Evolutionary conservation across 768 basidiomycete genomes (phyloP), one percentile per base, ranked within the genome.

Genomic region (Sistotremastrum suecicum): DNA sequence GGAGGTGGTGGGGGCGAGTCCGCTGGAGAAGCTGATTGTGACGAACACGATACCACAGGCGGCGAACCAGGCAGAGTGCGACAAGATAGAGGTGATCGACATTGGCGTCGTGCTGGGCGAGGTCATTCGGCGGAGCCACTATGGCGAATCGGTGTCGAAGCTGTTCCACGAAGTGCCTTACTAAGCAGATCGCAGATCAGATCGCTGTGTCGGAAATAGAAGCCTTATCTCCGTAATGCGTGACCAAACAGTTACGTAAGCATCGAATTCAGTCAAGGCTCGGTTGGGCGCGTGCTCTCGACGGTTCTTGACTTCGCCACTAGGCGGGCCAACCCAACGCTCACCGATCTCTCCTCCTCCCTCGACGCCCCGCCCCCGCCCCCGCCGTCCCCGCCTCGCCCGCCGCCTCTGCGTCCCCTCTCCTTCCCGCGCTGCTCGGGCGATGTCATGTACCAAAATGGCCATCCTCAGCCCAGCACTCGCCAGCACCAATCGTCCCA

Each of bases 1-100:
- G 54, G 69, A 76, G 60, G 67, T 70, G 5, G 74, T 99, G 35
- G 69, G 73, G 55, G 70, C 69, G 54, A 84, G 85, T 48, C 73
- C 74, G 45, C 71, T 99, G 58, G 83, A 89, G 66, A 90, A 94
- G 70, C 66, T 99, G 60, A 89, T 98, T 47, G 94, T 99, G 58
- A 98, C 95, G 58, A 99, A 99, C 68, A 95, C 92, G 62, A 76
- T 98, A 37, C 95, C 95, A 45, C 95, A 98, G 63, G 58, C 71
- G 43, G 78, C 68, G 55, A 87, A 92, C 64, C 73, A 78, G 61
- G 73, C 67, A 36, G 62, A 59, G 45, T 88, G 86, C 63, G 62
- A 63, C 38, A 87, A 89, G 66, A 76, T 99, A 38, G 88, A 91
- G 66, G 87, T 91, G 45, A 81, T 99, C 54, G 92, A 98, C 67